Evolutionary conservation across 1,284 basidiomycete species (phyloP).

Genomic region (Peniophora sp.): DNA sequence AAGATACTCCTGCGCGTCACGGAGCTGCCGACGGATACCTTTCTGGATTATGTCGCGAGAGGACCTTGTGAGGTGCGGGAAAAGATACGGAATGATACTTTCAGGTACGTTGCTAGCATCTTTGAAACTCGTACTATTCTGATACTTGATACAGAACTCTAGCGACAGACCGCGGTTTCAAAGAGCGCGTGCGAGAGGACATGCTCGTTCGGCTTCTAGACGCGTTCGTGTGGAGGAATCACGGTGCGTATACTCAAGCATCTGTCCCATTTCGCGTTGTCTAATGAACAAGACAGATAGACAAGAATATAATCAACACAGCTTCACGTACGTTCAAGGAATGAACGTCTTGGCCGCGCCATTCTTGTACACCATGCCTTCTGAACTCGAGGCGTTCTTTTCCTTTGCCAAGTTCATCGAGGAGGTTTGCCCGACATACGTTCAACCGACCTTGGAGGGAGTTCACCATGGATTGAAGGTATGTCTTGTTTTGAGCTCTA

Average conservation of each 20-base stretch:
- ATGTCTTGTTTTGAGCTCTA: slow-evolving; percentile 14
- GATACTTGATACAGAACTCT: slow-evolving; percentile 59
- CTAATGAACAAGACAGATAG: slow-evolving; percentile 19
- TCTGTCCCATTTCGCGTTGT: background rate
- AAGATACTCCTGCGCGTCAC: slow-evolving; percentile 84
- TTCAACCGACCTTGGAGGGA: slow-evolving; percentile 90
- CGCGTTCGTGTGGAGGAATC: slow-evolving; percentile 94
- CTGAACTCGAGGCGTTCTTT: slow-evolving; percentile 93
- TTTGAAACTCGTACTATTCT: background rate
- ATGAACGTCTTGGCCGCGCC: slow-evolving; percentile 99
- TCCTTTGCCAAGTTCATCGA: slow-evolving; percentile 96
- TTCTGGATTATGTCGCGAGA: slow-evolving; percentile 73
- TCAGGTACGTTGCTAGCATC: slow-evolving; percentile 40
- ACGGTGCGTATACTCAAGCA: slow-evolving; percentile 37
- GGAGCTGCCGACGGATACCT: slow-evolving; percentile 68
- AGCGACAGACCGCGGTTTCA: slow-evolving; percentile 92
- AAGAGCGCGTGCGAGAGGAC: slow-evolving; percentile 89
- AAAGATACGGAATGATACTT: slow-evolving; percentile 82
- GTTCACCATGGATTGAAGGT: slow-evolving; percentile 93
- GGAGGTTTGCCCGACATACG: slow-evolving; percentile 87
- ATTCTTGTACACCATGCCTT: slow-evolving; percentile 93
- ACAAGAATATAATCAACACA: slow-evolving; percentile 64
- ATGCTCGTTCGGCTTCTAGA: slow-evolving; percentile 94
- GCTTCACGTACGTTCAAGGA: slow-evolving; percentile 93
- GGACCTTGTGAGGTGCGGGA: slow-evolving; percentile 84